Percentiles rank a stretch among this genome's conserved stretches.
These are phyloP conservation scores for Boletus vermiculosoides DNA, from an alignment of 768 basidiomycete species.

Conservation along the genomic window DNA sequence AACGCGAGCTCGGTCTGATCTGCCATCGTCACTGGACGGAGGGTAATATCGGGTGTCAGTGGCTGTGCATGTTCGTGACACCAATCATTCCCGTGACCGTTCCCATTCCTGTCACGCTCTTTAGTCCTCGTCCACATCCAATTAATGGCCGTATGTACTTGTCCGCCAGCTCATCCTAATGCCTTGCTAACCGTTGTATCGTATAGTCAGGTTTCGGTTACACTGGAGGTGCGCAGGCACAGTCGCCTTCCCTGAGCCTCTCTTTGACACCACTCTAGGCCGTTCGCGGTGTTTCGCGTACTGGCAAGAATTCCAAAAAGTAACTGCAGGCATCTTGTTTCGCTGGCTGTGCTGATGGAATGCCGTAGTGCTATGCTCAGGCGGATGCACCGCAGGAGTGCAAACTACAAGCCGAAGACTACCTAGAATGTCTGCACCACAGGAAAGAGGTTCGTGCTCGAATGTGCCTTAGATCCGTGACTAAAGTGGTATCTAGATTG, in stretches of 20 bases:
- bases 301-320: conserved; percentile 90
- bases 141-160: conserved; percentile 40
- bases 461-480: neutral
- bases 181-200: conserved; percentile 12
- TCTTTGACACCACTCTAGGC: conserved; percentile 44
- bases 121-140: conserved; percentile 4
- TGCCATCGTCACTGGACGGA: conserved; percentile 37
- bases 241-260: neutral
- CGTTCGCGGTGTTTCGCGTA: conserved; percentile 84
- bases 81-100: conserved; percentile 20
- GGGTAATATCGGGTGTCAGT: neutral
- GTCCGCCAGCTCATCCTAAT: neutral
- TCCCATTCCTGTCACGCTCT: neutral
- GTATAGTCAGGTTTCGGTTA: conserved; percentile 64
- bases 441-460: conserved; percentile 70
- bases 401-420: conserved; percentile 72
- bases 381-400: conserved; percentile 77
- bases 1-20: conserved; percentile 62
- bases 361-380: conserved; percentile 74
- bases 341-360: conserved; percentile 9
- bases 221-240: conserved; percentile 49
- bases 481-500: conserved; percentile 42
- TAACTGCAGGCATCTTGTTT: conserved; percentile 19
- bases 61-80: conserved; percentile 25
- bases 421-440: conserved; percentile 88